These are phyloP conservation scores for Hondaea fermentalgiana DNA, from an alignment of 108 stramenopile genomes.

Conservation along the genomic window DNA sequence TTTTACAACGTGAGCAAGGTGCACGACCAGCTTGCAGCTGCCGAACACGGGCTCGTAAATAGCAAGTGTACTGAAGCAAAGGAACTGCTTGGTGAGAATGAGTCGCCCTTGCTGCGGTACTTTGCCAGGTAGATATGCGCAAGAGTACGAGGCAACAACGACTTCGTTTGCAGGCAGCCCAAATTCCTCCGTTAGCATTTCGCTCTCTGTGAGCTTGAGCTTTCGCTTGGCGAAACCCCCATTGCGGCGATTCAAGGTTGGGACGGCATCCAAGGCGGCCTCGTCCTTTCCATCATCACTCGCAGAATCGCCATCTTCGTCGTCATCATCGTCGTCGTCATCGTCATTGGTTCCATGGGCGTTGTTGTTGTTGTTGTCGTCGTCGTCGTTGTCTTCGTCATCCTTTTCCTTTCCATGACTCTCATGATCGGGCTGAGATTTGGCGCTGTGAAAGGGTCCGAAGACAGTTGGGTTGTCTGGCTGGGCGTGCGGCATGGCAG, in stretches of 20 bases:
- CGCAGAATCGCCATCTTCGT: background rate
- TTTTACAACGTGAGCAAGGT: background rate
- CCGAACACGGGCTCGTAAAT: background rate
- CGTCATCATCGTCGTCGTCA: background rate
- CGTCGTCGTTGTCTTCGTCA: no score
- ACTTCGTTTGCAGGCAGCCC: background rate
- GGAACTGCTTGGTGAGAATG: background rate
- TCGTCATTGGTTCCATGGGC: no score
- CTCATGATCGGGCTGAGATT: no score
- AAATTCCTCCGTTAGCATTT: background rate
- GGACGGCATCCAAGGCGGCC: background rate
- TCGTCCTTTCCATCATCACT: background rate
- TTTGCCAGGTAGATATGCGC: slow-evolving; percentile 1
- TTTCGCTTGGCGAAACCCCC: background rate
- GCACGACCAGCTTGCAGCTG: slow-evolving; percentile 11
- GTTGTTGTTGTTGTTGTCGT: no score
- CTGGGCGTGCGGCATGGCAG: background rate
- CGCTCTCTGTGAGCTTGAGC: background rate
- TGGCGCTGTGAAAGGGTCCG: background rate
- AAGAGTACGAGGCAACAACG: background rate
- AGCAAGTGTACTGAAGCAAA: background rate
- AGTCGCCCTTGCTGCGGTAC: slow-evolving; percentile 4
- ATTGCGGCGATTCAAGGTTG: background rate
- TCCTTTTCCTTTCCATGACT: no score
- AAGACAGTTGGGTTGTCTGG: background rate